Conservation (phyloP, 768 basidiomycete species). For the Mycena capillaripes region DNA sequence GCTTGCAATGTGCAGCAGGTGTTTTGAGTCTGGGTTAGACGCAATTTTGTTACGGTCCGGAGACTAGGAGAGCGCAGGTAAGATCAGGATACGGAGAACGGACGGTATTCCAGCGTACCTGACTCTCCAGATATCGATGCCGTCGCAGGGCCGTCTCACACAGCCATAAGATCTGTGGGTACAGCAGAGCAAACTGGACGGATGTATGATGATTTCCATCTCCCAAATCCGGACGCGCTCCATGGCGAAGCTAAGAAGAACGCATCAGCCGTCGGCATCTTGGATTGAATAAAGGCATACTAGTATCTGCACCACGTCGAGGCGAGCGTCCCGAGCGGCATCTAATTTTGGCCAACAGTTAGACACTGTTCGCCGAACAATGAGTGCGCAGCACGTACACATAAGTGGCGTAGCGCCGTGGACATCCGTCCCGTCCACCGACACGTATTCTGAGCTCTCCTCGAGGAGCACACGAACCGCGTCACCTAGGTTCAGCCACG, state of each 20-base stretch:
- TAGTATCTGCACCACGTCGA: conserved; percentile 76
- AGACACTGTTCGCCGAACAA: conserved; percentile 19
- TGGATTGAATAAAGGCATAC: conserved; percentile 54
- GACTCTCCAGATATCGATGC: conserved; percentile 70
- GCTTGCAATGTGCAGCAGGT: conserved; percentile 53
- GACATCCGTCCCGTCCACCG: conserved; percentile 81
- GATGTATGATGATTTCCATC: conserved; percentile 82
- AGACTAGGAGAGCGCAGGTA: conserved; percentile 41
- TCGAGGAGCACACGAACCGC: conserved; percentile 77
- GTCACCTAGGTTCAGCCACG: conserved; percentile 78
- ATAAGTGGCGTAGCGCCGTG: conserved; percentile 86
- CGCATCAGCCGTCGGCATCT: conserved; percentile 8
- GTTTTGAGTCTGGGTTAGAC: conserved; percentile 47
- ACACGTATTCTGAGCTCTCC: conserved; percentile 69
- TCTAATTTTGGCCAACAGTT: conserved; percentile 57
- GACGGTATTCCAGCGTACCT: conserved; percentile 55
- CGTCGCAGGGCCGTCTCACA: conserved; percentile 77
- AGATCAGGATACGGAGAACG: conserved; percentile 30
- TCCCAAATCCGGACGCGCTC: conserved; percentile 80
- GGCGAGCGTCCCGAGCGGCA: conserved; percentile 80
- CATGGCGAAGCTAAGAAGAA: conserved; percentile 68
- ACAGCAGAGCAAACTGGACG: conserved; percentile 74
- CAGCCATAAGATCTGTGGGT: conserved; percentile 75
- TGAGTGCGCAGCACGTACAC: conserved; percentile 67
- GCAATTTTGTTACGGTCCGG: conserved; percentile 36